phyloP scores from a whole-genome alignment of 345 rosid genomes.

The Mangifera indica region DNA sequence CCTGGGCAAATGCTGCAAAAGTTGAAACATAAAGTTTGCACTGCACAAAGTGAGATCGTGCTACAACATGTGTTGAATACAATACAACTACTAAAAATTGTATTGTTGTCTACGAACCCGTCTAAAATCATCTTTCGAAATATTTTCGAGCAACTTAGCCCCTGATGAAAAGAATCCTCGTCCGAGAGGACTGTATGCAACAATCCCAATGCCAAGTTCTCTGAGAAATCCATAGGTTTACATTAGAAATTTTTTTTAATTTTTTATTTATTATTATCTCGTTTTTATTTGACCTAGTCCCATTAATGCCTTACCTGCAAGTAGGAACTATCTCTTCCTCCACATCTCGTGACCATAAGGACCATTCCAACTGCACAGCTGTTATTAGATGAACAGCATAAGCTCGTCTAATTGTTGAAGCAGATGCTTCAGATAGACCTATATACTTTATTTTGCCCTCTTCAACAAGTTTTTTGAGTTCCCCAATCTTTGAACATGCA shows the following conservation, averaged over 20 bases:
- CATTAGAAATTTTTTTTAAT: neutral
- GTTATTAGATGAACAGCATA: no score
- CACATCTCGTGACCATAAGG: no score
- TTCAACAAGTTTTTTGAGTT: no score
- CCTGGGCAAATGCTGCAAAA: slow-evolving; percentile 47
- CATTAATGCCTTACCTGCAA: no score
- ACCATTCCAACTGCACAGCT: no score
- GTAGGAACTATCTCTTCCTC: no score
- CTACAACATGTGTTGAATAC: neutral
- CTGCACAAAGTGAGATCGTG: no score
- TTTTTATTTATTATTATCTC: neutral
- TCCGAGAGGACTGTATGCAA: slow-evolving; percentile 63
- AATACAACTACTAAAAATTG: neutral
- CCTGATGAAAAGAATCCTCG: slow-evolving; percentile 17
- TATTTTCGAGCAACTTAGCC: neutral
- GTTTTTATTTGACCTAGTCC: no score
- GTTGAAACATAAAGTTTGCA: neutral
- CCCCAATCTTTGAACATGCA: no score
- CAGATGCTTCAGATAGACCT: no score
- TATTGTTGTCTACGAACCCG: neutral
- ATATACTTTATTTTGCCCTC: no score
- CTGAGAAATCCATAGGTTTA: slow-evolving; percentile 20
- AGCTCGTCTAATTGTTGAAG: no score
- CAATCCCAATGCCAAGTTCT: slow-evolving; percentile 77
- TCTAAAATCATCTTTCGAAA: neutral